phyloP scores from a whole-genome alignment of 177 flowering plant genomes.

The Vitis hybrid region DNA sequence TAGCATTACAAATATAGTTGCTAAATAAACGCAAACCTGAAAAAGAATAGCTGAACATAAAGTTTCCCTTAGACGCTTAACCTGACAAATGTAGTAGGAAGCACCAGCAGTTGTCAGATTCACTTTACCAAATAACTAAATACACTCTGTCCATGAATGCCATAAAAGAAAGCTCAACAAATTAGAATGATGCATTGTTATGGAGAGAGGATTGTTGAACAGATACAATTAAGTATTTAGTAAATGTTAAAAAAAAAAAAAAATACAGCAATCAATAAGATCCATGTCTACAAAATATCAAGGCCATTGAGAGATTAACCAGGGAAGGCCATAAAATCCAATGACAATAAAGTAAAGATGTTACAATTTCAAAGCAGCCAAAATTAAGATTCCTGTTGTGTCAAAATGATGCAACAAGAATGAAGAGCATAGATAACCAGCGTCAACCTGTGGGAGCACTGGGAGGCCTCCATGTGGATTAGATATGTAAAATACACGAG shows the following conservation, averaged over 20 bases:
- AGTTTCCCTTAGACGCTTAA: conserved; percentile 28
- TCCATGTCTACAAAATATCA: neutral
- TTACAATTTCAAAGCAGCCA: neutral
- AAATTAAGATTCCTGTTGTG: neutral
- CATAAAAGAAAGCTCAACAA: neutral
- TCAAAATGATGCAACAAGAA: too few species aligned
- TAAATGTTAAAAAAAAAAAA: neutral
- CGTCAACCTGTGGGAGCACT: too few species aligned
- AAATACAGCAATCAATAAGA: neutral
- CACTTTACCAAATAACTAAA: neutral
- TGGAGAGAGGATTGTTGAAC: neutral
- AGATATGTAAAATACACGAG: too few species aligned
- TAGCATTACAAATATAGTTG: neutral
- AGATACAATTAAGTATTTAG: neutral
- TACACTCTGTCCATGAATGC: neutral
- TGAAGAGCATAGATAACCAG: too few species aligned
- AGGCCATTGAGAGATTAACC: neutral
- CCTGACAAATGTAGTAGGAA: conserved; percentile 16
- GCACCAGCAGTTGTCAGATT: neutral
- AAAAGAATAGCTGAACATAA: conserved; percentile 24
- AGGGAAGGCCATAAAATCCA: neutral
- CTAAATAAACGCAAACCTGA: conserved; percentile 22
- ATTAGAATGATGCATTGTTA: neutral
- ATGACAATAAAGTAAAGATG: neutral
- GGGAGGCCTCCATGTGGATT: too few species aligned